These are phyloP conservation scores for Podaxis sp. DNA, from an alignment of 768 basidiomycete species.

Conservation along the genomic window DNA sequence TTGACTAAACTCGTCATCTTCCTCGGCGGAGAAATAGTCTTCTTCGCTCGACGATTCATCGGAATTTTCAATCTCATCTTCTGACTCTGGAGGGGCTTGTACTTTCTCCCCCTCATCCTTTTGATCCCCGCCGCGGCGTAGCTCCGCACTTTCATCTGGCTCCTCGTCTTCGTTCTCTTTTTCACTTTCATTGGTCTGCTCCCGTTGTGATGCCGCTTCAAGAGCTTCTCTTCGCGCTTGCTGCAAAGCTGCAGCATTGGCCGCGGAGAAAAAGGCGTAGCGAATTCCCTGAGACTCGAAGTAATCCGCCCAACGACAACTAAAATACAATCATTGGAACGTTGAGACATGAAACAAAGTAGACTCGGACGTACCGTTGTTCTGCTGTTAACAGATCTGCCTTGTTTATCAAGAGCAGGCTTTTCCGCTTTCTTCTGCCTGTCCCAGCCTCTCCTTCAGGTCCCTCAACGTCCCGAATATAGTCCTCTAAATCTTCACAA, in stretches of 20 bases:
- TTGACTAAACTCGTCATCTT: constrained; percentile 48
- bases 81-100: constrained; percentile 20
- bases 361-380: constrained; percentile 61
- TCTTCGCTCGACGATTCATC: constrained; percentile 39
- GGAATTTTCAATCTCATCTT: constrained; percentile 21
- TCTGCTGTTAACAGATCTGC: constrained; percentile 84
- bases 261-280: constrained; percentile 94
- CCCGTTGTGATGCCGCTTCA: constrained; percentile 24
- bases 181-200: constrained; percentile 13
- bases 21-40: constrained; percentile 51
- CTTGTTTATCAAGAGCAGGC: constrained; percentile 91
- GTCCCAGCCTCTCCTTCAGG: constrained; percentile 79
- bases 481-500: constrained; percentile 87
- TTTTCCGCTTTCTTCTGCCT: constrained; percentile 69
- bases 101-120: constrained; percentile 24
- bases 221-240: constrained; percentile 60
- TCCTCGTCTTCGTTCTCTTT: constrained; percentile 20
- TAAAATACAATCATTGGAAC: constrained; percentile 28
- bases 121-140: not conserved
- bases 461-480: constrained; percentile 83
- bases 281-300: constrained; percentile 73
- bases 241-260: constrained; percentile 83
- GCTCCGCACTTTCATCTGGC: constrained; percentile 16
- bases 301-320: constrained; percentile 88
- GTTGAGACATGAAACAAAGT: not conserved